Percentiles rank a stretch among this genome's conserved stretches.
Conservation (phyloP, 768 basidiomycete species). For the Termitomyces sp. region DNA sequence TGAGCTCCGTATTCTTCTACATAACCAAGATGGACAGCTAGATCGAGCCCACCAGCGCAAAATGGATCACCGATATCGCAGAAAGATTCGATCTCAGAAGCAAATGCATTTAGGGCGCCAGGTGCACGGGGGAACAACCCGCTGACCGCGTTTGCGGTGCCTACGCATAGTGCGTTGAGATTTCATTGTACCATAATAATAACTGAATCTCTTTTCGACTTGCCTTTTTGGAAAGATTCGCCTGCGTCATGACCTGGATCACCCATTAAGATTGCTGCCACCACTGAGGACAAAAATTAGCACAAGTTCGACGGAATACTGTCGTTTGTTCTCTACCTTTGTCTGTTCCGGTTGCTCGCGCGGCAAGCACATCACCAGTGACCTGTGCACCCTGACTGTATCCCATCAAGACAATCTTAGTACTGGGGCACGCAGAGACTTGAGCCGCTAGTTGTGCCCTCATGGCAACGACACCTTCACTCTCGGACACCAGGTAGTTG, state of each 20-base stretch:
- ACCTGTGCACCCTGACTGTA: constrained; percentile 12
- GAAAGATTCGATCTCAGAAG: constrained; percentile 11
- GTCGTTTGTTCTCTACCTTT: neutral
- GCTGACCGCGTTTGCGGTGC: constrained; percentile 7
- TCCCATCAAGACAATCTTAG: constrained; percentile 12
- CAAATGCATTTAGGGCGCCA: constrained; percentile 5
- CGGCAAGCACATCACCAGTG: constrained; percentile 10
- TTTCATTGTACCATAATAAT: neutral
- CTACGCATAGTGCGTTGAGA: neutral
- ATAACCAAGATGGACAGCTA: constrained; percentile 19
- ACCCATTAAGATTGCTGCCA: constrained; percentile 9
- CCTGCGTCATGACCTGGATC: constrained; percentile 9
- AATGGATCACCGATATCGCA: constrained; percentile 23
- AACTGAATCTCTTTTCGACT: neutral
- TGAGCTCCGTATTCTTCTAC: constrained; percentile 19
- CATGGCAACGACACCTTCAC: constrained; percentile 8
- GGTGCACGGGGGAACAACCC: constrained; percentile 8
- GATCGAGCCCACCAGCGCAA: constrained; percentile 20
- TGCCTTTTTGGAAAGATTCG: constrained; percentile 11
- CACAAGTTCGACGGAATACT: neutral
- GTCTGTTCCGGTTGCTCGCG: constrained; percentile 4
- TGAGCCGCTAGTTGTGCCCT: constrained; percentile 2
- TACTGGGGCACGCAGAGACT: constrained; percentile 8
- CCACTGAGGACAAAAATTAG: neutral
- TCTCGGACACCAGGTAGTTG: constrained; percentile 7